Conservation (phyloP, 257 asterid species). For the Parsonsia alboflavescens region DNA sequence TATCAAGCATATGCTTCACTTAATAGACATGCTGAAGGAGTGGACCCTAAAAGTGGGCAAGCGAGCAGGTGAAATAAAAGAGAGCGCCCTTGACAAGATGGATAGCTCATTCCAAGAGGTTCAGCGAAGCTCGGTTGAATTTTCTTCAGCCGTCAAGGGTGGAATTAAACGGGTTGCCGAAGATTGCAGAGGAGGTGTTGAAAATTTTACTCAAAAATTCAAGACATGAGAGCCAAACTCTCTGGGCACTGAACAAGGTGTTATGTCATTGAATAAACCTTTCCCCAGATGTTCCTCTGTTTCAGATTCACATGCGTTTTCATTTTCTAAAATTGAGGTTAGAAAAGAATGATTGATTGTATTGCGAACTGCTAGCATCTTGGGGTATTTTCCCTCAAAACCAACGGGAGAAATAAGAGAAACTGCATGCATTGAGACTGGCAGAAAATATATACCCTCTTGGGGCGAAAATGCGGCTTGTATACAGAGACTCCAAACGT, state of each 20-base stretch:
- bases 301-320: not conserved
- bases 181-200: conserved; percentile 88
- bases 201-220: conserved; percentile 76
- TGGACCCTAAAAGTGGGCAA: conserved; percentile 24
- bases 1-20: conserved; percentile 46
- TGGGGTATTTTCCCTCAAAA: not conserved
- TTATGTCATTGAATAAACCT: not conserved
- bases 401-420: not conserved
- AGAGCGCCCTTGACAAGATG: conserved; percentile 31
- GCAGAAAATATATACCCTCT: too few species aligned
- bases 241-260: not conserved
- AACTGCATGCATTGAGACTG: not conserved
- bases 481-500: too few species aligned
- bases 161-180: conserved; percentile 68
- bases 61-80: conserved; percentile 49
- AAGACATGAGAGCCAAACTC: conserved; percentile 48
- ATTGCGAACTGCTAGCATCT: not conserved
- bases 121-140: conserved; percentile 37
- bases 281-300: not conserved
- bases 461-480: too few species aligned
- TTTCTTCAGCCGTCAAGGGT: conserved; percentile 46
- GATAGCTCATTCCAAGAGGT: conserved; percentile 45
- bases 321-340: not conserved
- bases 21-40: conserved; percentile 47
- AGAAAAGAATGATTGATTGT: not conserved